Evolutionary conservation across 2,329 filamentous ascomycete species (phyloP).

Genomic region (Clarireedia sp.): DNA sequence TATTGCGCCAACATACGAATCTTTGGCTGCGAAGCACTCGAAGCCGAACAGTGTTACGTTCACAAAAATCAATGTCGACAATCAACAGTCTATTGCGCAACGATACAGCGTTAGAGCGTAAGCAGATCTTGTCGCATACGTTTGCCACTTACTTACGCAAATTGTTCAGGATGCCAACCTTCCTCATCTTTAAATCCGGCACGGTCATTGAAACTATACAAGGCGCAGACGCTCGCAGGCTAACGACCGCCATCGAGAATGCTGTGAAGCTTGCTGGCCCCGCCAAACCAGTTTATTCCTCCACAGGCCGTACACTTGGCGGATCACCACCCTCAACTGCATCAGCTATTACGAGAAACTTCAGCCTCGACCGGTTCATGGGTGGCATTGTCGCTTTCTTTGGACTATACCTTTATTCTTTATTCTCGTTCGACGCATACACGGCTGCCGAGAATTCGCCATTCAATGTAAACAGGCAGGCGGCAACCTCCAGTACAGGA

Average conservation of each 20-base stretch:
- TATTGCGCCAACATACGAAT: constrained; percentile 83
- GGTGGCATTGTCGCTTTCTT: constrained; percentile 36
- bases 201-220: constrained; percentile 66
- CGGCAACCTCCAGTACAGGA: constrained; percentile 17
- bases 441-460: constrained; percentile 50
- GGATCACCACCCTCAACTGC: constrained; percentile 24
- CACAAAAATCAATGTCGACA: constrained; percentile 84
- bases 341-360: not conserved
- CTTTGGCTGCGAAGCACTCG: constrained; percentile 70
- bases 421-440: constrained; percentile 59
- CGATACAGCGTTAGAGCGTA: constrained; percentile 72
- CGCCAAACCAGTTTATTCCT: constrained; percentile 42
- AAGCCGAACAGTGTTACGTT: constrained; percentile 80
- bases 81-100: constrained; percentile 67
- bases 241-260: constrained; percentile 70
- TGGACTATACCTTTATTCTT: constrained; percentile 52
- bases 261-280: constrained; percentile 45
- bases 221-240: constrained; percentile 70
- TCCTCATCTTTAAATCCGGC: constrained; percentile 79
- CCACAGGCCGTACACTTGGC: constrained; percentile 51
- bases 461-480: constrained; percentile 45
- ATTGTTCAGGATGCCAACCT: constrained; percentile 68
- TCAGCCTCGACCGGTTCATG: constrained; percentile 6
- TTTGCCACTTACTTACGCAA: constrained; percentile 8
- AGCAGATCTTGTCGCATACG: constrained; percentile 22